A percentile compares a stretch with the other conserved stretches of the same genome.
phyloP scores from a whole-genome alignment of 1,284 basidiomycete genomes.

The Porodaedalea pini region DNA sequence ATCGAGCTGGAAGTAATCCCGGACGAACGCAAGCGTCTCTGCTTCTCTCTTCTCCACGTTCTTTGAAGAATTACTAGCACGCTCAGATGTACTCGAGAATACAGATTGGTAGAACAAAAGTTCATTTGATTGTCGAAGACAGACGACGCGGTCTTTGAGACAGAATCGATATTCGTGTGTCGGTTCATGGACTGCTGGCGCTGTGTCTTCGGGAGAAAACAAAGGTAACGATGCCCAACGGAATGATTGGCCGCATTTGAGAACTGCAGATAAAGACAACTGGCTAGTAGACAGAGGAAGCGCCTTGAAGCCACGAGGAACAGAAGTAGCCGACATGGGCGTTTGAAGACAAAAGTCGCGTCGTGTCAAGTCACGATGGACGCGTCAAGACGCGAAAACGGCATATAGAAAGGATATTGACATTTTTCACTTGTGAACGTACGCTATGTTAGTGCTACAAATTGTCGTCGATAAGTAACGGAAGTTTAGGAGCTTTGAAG shows the following conservation, averaged over 20 bases:
- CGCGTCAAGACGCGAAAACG: not conserved
- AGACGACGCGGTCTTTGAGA: conserved; percentile 76
- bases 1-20: conserved; percentile 88
- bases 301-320: conserved; percentile 47
- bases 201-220: conserved; percentile 20
- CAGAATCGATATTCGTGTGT: conserved; percentile 71
- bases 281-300: conserved; percentile 61
- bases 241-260: conserved; percentile 80
- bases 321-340: conserved; percentile 17
- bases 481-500: too few species aligned
- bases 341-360: conserved; percentile 1
- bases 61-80: not conserved
- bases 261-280: conserved; percentile 65
- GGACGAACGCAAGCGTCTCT: conserved; percentile 75
- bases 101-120: conserved; percentile 70
- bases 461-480: not conserved
- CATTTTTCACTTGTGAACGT: not conserved
- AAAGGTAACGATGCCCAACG: conserved; percentile 64
- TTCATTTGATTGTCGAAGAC: conserved; percentile 70
- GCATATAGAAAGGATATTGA: not conserved
- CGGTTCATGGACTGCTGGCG: conserved; percentile 23
- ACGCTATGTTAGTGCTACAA: conserved; percentile 15
- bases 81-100: conserved; percentile 39
- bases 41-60: conserved; percentile 36
- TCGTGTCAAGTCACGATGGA: not conserved